phyloP scores from a whole-genome alignment of 1,139 yeast species.

The Magnusiomyces suaveolens region DNA sequence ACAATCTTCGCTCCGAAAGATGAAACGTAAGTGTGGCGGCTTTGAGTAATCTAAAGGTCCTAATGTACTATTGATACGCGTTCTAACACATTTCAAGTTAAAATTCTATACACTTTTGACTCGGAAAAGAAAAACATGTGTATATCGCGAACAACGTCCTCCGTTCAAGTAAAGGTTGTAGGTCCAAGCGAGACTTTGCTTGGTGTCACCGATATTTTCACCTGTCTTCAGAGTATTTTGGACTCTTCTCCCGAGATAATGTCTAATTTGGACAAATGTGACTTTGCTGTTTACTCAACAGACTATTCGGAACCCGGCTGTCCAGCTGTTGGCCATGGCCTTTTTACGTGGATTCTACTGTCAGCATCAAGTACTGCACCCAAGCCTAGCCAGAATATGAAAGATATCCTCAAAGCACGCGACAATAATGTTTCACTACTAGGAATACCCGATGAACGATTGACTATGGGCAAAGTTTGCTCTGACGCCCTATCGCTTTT shows the following conservation, averaged over 20 bases:
- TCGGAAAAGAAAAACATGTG: conserved; percentile 24
- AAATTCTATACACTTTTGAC: conserved; percentile 32
- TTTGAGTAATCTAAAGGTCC: no score
- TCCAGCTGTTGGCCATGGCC: conserved; percentile 37
- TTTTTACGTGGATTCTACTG: conserved; percentile 16
- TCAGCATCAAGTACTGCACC: background rate
- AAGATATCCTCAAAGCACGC: background rate
- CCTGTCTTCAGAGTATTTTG: conserved; percentile 29
- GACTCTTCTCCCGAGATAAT: conserved; percentile 33
- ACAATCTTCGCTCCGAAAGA: background rate
- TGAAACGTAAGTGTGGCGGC: background rate
- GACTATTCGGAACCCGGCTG: conserved; percentile 33
- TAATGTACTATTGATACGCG: no score
- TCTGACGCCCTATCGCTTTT: conserved; percentile 11
- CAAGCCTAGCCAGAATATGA: background rate
- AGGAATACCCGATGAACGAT: background rate
- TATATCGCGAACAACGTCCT: conserved; percentile 27
- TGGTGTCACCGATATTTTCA: conserved; percentile 29
- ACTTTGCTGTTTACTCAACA: conserved; percentile 35
- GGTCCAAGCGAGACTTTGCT: conserved; percentile 22
- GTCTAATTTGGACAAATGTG: conserved; percentile 24
- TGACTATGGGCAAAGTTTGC: conserved; percentile 13
- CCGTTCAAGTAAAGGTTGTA: conserved; percentile 23
- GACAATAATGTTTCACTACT: background rate
- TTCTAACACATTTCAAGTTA: conserved; percentile 19